A percentile compares a stretch with the other conserved stretches of the same genome.
Conservation (phyloP, 2,329 filamentous ascomycete genomes). For the Setomelanomma holmii region DNA sequence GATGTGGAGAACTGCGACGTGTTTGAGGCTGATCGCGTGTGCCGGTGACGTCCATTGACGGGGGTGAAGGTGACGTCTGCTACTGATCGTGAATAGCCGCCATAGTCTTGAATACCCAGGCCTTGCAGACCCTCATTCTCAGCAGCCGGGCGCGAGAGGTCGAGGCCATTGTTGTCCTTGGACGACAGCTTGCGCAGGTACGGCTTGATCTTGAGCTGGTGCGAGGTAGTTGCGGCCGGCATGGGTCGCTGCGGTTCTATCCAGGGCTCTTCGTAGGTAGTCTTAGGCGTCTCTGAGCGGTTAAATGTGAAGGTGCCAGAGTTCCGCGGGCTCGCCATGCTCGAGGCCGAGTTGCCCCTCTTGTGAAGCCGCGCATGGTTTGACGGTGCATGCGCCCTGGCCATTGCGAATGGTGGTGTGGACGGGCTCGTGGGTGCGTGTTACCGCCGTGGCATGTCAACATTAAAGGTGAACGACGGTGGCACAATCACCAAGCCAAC, state of each 20-base stretch:
- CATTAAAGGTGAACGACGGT: constrained; percentile 9
- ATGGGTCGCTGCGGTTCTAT: constrained; percentile 32
- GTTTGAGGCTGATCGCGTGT: constrained; percentile 62
- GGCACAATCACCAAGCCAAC: constrained; percentile 36
- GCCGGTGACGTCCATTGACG: constrained; percentile 50
- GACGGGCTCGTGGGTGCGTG: neutral
- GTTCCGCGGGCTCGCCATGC: constrained; percentile 43
- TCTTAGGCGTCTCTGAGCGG: constrained; percentile 42
- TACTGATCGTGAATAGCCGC: constrained; percentile 48
- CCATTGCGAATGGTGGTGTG: constrained; percentile 13
- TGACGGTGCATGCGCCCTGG: constrained; percentile 27
- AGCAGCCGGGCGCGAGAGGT: constrained; percentile 61
- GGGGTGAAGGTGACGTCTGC: constrained; percentile 54
- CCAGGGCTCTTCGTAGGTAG: constrained; percentile 46
- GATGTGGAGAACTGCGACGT: constrained; percentile 61
- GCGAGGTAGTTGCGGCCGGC: constrained; percentile 28
- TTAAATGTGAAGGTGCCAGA: constrained; percentile 38
- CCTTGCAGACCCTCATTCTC: constrained; percentile 62
- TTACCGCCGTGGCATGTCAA: constrained; percentile 23
- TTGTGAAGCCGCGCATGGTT: constrained; percentile 51
- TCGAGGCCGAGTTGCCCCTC: constrained; percentile 49
- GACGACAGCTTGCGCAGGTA: constrained; percentile 62
- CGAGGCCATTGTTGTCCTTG: constrained; percentile 56
- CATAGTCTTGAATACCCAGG: constrained; percentile 61
- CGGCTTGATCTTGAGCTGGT: constrained; percentile 60